Base-by-base conservation (phyloP, 331 rosid species). In the Pyracantha coccinea region DNA sequence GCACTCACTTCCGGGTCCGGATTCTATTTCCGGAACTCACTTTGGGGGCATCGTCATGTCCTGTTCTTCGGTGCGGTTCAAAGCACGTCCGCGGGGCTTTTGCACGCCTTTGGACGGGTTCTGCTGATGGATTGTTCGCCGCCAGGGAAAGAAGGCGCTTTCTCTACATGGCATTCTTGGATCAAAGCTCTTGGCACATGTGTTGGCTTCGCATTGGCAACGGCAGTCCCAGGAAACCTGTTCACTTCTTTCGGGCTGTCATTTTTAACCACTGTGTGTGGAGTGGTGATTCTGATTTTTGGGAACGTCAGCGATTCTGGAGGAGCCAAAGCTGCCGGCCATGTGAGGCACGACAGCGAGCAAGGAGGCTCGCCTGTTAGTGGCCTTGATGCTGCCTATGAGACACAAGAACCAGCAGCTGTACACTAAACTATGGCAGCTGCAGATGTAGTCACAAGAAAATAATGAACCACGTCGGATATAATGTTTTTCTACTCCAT, bases 71-170 rank as follows among this genome's bases (percentile, higher is more conserved):
- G 84, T 0, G 86, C 81, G 0, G 20, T 93, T 20, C 97, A 93
- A 63, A 81, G 98, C 81, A 90, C 93, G 0, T 69, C 97, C 8
- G 60, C 86, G 0, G 97, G 95, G 75, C n/a, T 91, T 47, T 58
- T 93, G 28, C 91, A 93, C 1, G 89, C 98, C 0, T 89, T 82
- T 2, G 92, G 96, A 3, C 75, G 97, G 31, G 86, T 80, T 15
- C 16, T 93, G 54, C 38, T 93, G 35, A 75, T 93, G 82, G 93
- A 93, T 20, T 94, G 96, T 60, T 79, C 95, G 0, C 98, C 97
- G 0, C 29, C 83, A 0, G 96, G 96, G 47, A 88, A 90, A 72
- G 97, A 94, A 79, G 92, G 90, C 11, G 93, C 88, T 6, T 88
- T 91, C 76, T 85, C 98, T 0, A 80, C 83, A 13, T 89, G 97